phyloP scores from a whole-genome alignment of 2,329 filamentous ascomycete species.

The Penicillium palitans region DNA sequence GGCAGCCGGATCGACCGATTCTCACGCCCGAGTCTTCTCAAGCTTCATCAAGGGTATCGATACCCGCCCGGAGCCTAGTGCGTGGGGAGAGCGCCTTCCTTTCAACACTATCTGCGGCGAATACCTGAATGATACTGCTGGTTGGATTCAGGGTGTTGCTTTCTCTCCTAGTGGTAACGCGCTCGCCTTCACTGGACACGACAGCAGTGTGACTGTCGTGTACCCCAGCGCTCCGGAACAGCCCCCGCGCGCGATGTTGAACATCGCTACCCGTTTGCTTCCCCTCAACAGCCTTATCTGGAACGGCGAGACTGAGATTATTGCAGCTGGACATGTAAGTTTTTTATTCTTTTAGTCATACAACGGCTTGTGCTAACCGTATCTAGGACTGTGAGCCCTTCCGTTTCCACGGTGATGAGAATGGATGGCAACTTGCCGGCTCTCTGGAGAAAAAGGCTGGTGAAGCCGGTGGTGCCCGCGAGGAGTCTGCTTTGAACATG shows the following conservation, averaged over 20 bases:
- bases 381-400: slow-evolving; percentile 74
- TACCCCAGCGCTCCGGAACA: slow-evolving; percentile 91
- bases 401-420: slow-evolving; percentile 75
- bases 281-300: slow-evolving; percentile 93
- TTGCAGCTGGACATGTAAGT: slow-evolving; percentile 82
- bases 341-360: background rate
- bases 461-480: slow-evolving; percentile 60
- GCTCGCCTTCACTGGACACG: slow-evolving; percentile 91
- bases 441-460: slow-evolving; percentile 74
- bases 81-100: slow-evolving; percentile 91
- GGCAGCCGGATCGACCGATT: slow-evolving; percentile 94
- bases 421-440: slow-evolving; percentile 81
- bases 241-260: slow-evolving; percentile 85
- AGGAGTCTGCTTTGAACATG: slow-evolving; percentile 96
- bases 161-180: slow-evolving; percentile 92
- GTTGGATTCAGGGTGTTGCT: slow-evolving; percentile 90
- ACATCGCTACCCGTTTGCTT: slow-evolving; percentile 82
- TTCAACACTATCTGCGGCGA: slow-evolving; percentile 99
- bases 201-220: slow-evolving; percentile 94
- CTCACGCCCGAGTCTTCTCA: slow-evolving; percentile 91
- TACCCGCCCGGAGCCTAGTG: slow-evolving; percentile 76
- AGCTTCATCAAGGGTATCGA: slow-evolving; percentile 96
- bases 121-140: slow-evolving; percentile 91
- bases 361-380: slow-evolving; percentile 2
- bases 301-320: slow-evolving; percentile 88